Conservation (phyloP, 2,329 filamentous ascomycete species). For the Aspergillus melleus region DNA sequence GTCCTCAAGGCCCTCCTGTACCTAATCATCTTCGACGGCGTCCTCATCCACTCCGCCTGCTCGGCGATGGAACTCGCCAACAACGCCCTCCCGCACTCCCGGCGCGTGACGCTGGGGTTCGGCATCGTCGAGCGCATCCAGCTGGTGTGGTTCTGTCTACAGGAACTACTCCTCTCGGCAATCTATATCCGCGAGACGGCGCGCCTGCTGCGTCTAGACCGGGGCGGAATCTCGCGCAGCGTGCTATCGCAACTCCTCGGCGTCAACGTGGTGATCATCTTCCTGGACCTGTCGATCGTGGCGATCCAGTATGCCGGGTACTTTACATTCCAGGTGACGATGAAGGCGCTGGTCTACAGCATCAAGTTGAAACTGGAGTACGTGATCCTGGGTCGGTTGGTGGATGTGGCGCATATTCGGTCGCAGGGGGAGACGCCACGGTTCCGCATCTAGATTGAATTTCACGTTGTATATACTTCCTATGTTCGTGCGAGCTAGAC, state of each 20-base stretch:
- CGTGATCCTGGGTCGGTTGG: conserved; percentile 44
- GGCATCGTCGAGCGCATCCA: conserved; percentile 55
- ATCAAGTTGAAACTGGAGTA: conserved; percentile 52
- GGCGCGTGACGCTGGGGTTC: conserved; percentile 34
- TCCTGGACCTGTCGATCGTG: conserved; percentile 46
- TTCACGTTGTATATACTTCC: not conserved
- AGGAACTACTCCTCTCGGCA: conserved; percentile 54
- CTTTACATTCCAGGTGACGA: conserved; percentile 45
- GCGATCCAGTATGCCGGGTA: conserved; percentile 42
- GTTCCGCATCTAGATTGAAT: conserved; percentile 3
- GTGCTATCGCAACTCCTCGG: conserved; percentile 46
- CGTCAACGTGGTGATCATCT: conserved; percentile 49
- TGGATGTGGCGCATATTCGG: conserved; percentile 22
- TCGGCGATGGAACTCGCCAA: conserved; percentile 44
- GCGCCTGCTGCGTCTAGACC: conserved; percentile 48
- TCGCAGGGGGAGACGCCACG: conserved; percentile 7
- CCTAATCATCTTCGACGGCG: conserved; percentile 47
- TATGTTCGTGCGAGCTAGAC: not conserved
- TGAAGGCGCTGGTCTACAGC: conserved; percentile 48
- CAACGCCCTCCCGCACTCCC: conserved; percentile 25
- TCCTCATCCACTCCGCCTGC: conserved; percentile 44
- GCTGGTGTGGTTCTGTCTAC: conserved; percentile 55
- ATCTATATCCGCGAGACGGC: conserved; percentile 55
- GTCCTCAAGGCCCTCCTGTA: conserved; percentile 39
- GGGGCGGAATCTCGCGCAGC: conserved; percentile 36